Conservation (phyloP, 2,329 filamentous ascomycete species). For the Hymenoscyphus salicellus region DNA sequence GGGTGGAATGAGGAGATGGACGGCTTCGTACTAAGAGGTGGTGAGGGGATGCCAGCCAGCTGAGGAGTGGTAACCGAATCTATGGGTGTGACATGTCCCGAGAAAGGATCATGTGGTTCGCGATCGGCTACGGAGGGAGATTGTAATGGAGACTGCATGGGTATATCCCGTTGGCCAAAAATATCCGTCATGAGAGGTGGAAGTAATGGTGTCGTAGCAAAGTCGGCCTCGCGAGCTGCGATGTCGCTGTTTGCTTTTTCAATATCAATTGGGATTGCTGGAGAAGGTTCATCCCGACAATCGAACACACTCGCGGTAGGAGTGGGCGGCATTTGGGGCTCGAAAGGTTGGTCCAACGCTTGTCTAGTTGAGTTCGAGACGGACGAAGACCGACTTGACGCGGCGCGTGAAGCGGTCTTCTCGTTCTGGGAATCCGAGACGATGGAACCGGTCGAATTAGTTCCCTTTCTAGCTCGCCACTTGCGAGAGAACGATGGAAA, state of each 20-base stretch:
- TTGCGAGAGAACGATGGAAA: constrained; percentile 52
- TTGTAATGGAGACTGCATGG: constrained; percentile 76
- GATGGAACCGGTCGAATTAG: constrained; percentile 29
- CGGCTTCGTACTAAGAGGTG: constrained; percentile 72
- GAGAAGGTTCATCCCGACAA: constrained; percentile 47
- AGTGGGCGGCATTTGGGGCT: constrained; percentile 56
- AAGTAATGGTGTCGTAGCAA: constrained; percentile 78
- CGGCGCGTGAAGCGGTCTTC: constrained; percentile 49
- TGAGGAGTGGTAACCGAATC: constrained; percentile 43
- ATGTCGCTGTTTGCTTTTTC: constrained; percentile 49
- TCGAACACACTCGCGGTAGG: constrained; percentile 63
- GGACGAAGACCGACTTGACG: constrained; percentile 78
- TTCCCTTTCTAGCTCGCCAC: constrained; percentile 49
- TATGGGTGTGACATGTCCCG: constrained; percentile 41
- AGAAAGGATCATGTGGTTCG: constrained; percentile 41
- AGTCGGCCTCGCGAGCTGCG: constrained; percentile 54
- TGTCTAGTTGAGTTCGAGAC: constrained; percentile 59
- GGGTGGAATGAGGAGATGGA: constrained; percentile 71
- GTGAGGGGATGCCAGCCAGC: constrained; percentile 55
- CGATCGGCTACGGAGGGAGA: constrained; percentile 67
- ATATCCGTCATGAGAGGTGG: constrained; percentile 69
- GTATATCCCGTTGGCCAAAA: constrained; percentile 48
- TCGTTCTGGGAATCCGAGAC: constrained; percentile 27
- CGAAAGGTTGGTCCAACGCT: constrained; percentile 43
- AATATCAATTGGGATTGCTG: constrained; percentile 49